phyloP scores from a whole-genome alignment of 805 yeast species.

The Torulaspora maleeae region DNA sequence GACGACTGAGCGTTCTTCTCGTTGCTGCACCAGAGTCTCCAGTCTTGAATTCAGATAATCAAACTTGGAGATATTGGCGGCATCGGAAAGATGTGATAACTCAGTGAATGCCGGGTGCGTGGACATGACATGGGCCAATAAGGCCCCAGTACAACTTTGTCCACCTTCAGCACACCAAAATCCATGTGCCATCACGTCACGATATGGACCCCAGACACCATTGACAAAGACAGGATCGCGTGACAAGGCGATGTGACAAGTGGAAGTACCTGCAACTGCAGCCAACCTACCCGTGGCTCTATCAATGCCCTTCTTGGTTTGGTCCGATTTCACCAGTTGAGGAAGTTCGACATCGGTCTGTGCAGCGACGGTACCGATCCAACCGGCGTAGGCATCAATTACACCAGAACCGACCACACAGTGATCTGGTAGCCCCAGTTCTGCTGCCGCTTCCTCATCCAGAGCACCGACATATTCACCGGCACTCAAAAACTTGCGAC shows the following conservation, averaged over 20 bases:
- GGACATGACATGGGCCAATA: slow-evolving; percentile 79
- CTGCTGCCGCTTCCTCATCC: slow-evolving; percentile 61
- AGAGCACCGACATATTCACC: slow-evolving; percentile 86
- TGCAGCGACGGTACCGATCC: slow-evolving; percentile 98
- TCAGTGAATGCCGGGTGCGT: slow-evolving; percentile 86
- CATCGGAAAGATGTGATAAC: slow-evolving; percentile 60
- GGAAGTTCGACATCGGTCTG: slow-evolving; percentile 56
- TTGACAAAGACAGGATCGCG: slow-evolving; percentile 81
- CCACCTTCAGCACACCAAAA: slow-evolving; percentile 98
- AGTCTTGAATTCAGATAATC: slow-evolving; percentile 75
- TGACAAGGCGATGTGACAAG: slow-evolving; percentile 90
- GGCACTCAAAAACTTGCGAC: slow-evolving; percentile 62
- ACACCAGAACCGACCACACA: slow-evolving; percentile 93
- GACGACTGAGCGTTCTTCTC: slow-evolving; percentile 64
- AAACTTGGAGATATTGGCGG: slow-evolving; percentile 67
- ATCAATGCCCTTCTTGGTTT: slow-evolving; percentile 44
- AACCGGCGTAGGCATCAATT: slow-evolving; percentile 97
- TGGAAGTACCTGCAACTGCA: slow-evolving; percentile 97
- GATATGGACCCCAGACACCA: slow-evolving; percentile 99
- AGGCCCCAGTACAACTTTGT: slow-evolving; percentile 95
- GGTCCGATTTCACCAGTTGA: slow-evolving; percentile 46
- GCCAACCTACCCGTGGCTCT: slow-evolving; percentile 82
- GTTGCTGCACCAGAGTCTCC: slow-evolving; percentile 57
- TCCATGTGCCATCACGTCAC: slow-evolving; percentile 85
- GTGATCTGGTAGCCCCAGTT: slow-evolving; percentile 72